phyloP scores from a whole-genome alignment of 2,329 filamentous ascomycete species.

The Apiospora hydei region DNA sequence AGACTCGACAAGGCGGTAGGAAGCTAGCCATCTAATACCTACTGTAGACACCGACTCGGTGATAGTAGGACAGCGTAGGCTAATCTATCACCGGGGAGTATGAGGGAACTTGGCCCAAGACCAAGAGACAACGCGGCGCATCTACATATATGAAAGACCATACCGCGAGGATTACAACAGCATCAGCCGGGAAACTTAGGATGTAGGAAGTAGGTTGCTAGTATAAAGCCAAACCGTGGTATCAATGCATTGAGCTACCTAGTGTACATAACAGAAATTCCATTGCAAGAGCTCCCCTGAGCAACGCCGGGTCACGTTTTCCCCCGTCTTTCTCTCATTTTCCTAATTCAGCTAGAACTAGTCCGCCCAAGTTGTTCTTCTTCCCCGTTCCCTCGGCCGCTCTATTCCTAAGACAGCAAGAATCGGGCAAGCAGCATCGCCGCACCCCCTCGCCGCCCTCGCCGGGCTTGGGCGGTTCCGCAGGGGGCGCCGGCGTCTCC shows the following conservation, averaged over 20 bases:
- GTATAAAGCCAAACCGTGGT: constrained; percentile 15
- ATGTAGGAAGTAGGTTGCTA: constrained; percentile 29
- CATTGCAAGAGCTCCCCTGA: not conserved
- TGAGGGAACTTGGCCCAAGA: not conserved
- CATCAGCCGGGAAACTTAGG: not conserved
- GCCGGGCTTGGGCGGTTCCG: constrained; percentile 30
- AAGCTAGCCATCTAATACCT: not conserved
- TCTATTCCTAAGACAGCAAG: constrained; percentile 20
- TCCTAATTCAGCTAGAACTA: constrained; percentile 7
- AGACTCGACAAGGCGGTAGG: not conserved
- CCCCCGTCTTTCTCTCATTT: not conserved
- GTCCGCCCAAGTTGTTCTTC: not conserved
- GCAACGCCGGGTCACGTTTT: not conserved
- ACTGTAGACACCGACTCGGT: not conserved
- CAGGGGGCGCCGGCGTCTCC: constrained; percentile 9
- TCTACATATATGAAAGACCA: not conserved
- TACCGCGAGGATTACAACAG: no score
- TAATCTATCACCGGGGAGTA: not conserved
- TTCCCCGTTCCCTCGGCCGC: not conserved
- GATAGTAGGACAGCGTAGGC: no score
- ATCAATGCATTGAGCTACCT: constrained; percentile 20
- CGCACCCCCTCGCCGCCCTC: constrained; percentile 8
- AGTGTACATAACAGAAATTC: constrained; percentile 24
- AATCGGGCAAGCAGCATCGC: constrained; percentile 26
- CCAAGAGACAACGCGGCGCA: no score